These are phyloP conservation scores for Starmerella vitae DNA, from an alignment of 805 yeast genomes.

Conservation along the genomic window DNA sequence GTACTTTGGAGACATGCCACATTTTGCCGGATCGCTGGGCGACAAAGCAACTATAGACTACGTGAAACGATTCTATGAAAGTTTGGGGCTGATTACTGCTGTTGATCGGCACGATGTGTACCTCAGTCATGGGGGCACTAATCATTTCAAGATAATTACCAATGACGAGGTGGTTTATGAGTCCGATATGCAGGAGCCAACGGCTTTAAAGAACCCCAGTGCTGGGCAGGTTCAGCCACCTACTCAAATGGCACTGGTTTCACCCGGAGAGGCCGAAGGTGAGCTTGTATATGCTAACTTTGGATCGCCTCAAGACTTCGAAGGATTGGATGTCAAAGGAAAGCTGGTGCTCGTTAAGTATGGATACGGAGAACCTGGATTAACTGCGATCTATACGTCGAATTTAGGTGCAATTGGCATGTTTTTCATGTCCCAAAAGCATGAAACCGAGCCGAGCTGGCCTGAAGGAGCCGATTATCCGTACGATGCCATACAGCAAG, in stretches of 20 bases:
- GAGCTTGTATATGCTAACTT: slow-evolving; percentile 49
- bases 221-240: slow-evolving; percentile 23
- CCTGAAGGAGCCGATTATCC: slow-evolving; percentile 28
- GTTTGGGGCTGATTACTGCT: slow-evolving; percentile 38
- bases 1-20: slow-evolving; percentile 70
- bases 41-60: slow-evolving; percentile 60
- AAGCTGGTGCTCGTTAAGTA: slow-evolving; percentile 49
- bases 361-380: slow-evolving; percentile 33
- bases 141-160: slow-evolving; percentile 22
- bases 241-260: slow-evolving; percentile 41
- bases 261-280: slow-evolving; percentile 42
- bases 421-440: slow-evolving; percentile 43
- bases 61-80: slow-evolving; percentile 43
- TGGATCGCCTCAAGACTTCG: slow-evolving; percentile 48
- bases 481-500: slow-evolving; percentile 38
- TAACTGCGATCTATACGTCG: slow-evolving; percentile 44
- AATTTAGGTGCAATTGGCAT: slow-evolving; percentile 48
- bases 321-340: slow-evolving; percentile 28
- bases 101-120: slow-evolving; percentile 34
- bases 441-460: slow-evolving; percentile 20
- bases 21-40: slow-evolving; percentile 77
- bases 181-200: slow-evolving; percentile 25
- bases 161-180: slow-evolving; percentile 28
- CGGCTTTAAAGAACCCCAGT: slow-evolving; percentile 24
- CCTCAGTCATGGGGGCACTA: slow-evolving; percentile 50